Conservation (phyloP, 768 basidiomycete species). For the Daedaleopsis nitida region DNA sequence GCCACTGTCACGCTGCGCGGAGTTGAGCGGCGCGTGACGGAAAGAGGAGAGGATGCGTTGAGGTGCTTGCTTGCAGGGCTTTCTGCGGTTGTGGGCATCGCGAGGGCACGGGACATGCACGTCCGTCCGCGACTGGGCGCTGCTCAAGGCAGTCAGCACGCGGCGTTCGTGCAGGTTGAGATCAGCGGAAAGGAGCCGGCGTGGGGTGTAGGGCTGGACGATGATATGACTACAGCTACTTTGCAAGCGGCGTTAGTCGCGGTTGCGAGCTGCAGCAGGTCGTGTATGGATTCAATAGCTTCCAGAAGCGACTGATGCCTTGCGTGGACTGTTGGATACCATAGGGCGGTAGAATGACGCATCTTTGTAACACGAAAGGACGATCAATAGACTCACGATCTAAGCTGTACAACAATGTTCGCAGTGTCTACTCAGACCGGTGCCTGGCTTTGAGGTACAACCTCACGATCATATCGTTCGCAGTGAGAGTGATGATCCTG, state of each 20-base stretch:
- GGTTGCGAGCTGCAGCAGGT: too few relatives aligned
- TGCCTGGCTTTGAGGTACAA: not conserved
- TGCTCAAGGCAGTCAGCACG: conserved; percentile 86
- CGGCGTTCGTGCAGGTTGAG: conserved; percentile 87
- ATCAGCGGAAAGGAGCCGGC: conserved; percentile 51
- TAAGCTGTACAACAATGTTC: too few relatives aligned
- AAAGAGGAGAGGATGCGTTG: not conserved
- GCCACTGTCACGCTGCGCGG: not conserved
- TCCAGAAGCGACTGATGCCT: too few relatives aligned
- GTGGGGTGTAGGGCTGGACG: conserved; percentile 91
- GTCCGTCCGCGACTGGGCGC: conserved; percentile 54
- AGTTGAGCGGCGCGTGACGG: not conserved
- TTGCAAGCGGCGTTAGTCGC: conserved; percentile 87
- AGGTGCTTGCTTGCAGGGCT: not conserved
- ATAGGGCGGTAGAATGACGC: too few relatives aligned
- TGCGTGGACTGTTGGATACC: too few relatives aligned
- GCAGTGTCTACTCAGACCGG: too few relatives aligned
- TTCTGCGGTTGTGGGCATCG: not conserved
- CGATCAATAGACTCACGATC: too few relatives aligned
- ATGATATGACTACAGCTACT: conserved; percentile 90
- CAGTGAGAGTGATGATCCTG: too few relatives aligned
- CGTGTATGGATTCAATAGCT: too few relatives aligned
- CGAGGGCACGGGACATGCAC: not conserved
- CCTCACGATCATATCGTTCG: too few relatives aligned
- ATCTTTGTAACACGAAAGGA: too few relatives aligned